A percentile compares a stretch with the other conserved stretches of the same genome.
These are phyloP conservation scores for Acacia acuminata DNA, from an alignment of 306 rosid species.

Conservation along the genomic window DNA sequence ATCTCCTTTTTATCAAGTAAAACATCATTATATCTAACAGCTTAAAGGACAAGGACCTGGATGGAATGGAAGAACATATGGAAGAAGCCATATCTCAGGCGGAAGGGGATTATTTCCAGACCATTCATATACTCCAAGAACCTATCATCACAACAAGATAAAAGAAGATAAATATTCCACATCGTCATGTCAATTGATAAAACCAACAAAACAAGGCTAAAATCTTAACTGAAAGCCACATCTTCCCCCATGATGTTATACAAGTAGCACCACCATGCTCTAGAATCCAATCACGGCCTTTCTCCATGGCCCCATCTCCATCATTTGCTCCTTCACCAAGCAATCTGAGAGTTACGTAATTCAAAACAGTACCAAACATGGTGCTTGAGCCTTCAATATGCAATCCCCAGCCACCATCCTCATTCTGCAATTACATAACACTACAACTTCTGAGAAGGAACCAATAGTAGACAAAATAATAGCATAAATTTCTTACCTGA, in stretches of 20 bases:
- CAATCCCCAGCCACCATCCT: slow-evolving; percentile 98
- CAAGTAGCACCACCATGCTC: slow-evolving; percentile 79
- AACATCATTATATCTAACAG: not conserved
- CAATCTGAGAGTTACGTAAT: slow-evolving; percentile 65
- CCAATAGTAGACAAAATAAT: slow-evolving; percentile 15
- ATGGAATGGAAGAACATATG: slow-evolving; percentile 76
- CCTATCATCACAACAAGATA: slow-evolving; percentile 45
- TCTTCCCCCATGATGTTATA: slow-evolving; percentile 91
- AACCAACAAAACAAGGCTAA: slow-evolving; percentile 27
- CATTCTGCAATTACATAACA: slow-evolving; percentile 56
- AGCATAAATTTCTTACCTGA: slow-evolving; percentile 55
- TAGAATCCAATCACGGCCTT: slow-evolving; percentile 73
- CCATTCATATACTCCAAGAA: slow-evolving; percentile 89
- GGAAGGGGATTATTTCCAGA: slow-evolving; percentile 95
- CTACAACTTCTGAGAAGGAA: not conserved
- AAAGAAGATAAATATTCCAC: slow-evolving; percentile 11
- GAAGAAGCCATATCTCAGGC: slow-evolving; percentile 93
- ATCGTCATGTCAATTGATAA: slow-evolving; percentile 11
- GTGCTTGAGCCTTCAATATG: slow-evolving; percentile 92
- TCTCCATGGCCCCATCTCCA: slow-evolving; percentile 66
- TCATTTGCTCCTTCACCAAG: slow-evolving; percentile 85
- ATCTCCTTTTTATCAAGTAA: slow-evolving; percentile 23
- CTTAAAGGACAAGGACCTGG: slow-evolving; percentile 61
- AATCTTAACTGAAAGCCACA: slow-evolving; percentile 90
- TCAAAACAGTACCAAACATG: slow-evolving; percentile 85